Evolutionary conservation across 768 basidiomycete species (phyloP), one percentile per base, ranked within the genome.

Genomic region (Nidularia sp.): DNA sequence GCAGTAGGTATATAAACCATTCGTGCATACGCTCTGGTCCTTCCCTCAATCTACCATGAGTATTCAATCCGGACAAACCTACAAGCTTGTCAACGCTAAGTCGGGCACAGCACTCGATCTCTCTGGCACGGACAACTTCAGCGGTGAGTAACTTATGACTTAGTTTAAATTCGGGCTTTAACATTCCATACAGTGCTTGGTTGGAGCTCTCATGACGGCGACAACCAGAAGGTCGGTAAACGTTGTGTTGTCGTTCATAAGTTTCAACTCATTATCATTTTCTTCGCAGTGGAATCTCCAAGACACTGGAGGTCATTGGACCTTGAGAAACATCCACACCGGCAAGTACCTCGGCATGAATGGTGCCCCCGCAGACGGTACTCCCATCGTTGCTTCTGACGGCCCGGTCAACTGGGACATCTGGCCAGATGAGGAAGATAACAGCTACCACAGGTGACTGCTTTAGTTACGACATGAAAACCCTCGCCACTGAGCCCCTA

Each of bases 21-120:
- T 29, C 25, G 25, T 41, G 10, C 39, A 41, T 41, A 41, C 39
- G 39, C 39, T 12, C 39, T 41, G 12, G 10, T 12, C 39, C 39
- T 12, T 15, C 15, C 47, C 10, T 36, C 15, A 36, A 31, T 15
- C 34, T 31, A 56, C 10, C n/a, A 62, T 62, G 60, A 39, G 55
- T 36, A 4, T 62, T 42, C 25, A 60, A 52, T 35, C 52, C 29
- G 45, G 54, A 8, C 35, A 33, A 6, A 49, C 39, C 6, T 64
- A 62, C 55, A 42, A 54, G 13, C 35, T 64, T 39, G n/a, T 56
- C 33, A 64, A 64, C 51, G 58, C 25, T 10, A n/a, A 29, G n/a
- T 45, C 44, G 13, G 44, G 25, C 25, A 45, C 44, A 10, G 44
- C 44, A 9, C 44, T 45, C 25, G 44, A 45, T 25, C 25, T 45